Evolutionary conservation across 2,329 filamentous ascomycete genomes (phyloP), one percentile per base, ranked within the genome.

Genomic region (Bipolaris victoriae): DNA sequence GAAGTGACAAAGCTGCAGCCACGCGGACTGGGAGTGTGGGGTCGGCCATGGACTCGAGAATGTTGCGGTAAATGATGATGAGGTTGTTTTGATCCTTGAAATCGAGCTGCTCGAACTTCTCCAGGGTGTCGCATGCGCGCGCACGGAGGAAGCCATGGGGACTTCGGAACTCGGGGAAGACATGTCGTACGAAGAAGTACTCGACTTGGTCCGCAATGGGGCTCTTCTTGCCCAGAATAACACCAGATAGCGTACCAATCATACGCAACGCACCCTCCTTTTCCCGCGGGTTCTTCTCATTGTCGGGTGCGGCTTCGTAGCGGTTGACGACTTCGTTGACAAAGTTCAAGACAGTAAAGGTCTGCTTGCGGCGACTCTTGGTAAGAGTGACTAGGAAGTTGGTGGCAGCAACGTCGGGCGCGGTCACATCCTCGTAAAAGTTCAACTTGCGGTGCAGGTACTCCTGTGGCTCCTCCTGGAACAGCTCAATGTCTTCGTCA

Each of bases 71-170:
- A 72, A 99, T 96, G 71, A 92, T 88, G 72, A 97, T 89, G 37
- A 99, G 87, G 79, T 99, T 98, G 81, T 94, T 93, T 53, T 90
- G 87, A 71, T 99, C 94, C 81, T 96, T 92, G 85, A 98, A 99
- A 76, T 99, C 90, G 62, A 98, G 87, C 77, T 94, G 89, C 79
- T 98, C 93, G 65, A 98, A 99, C 79, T 98, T 98, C 82, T 98
- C 95, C 58, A 99, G 87, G 0, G 94, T 97, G 75, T 99, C 94
- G 78, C 95, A 99, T 64, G 95, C 95, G 63, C 95, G 89, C 33
- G 95, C 95, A 55, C 95, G 90, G 47, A 99, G 86, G 80, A 93
- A 98, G 35, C 94, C 95, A 73, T 96, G 91, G 13, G 87, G 84
- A 78, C 92, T 98, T 68, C 91, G 88, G 82, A 99, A 99, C 72